Percentiles rank a stretch among this genome's conserved stretches.
Conservation (phyloP, 116 monocot species). For the Papilionanthe hybrid region DNA sequence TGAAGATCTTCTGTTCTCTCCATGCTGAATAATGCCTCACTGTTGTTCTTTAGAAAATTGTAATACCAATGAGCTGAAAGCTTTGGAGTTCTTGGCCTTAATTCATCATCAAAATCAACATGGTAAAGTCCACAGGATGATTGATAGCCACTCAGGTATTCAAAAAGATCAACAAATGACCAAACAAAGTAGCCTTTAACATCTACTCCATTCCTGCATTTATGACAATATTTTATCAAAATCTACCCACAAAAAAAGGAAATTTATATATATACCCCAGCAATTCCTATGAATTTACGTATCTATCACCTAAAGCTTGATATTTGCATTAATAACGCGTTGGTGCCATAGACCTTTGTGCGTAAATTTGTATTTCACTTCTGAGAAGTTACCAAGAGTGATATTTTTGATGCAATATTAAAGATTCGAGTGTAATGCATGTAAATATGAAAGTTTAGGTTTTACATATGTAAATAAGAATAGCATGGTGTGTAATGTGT, state of each 20-base stretch:
- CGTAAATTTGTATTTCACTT: no score
- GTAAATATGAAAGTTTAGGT: no score
- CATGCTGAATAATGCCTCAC: background rate
- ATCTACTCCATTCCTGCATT: constrained; percentile 27
- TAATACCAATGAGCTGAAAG: constrained; percentile 3
- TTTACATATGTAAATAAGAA: no score
- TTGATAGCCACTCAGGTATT: constrained; percentile 34
- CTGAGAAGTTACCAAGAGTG: no score
- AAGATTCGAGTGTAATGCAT: no score
- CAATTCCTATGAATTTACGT: no score
- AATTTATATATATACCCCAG: no score
- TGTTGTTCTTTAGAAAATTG: background rate
- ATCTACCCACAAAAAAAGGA: background rate
- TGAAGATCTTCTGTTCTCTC: background rate
- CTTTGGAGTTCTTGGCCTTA: background rate
- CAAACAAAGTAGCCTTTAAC: constrained; percentile 41
- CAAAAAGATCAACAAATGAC: constrained; percentile 41
- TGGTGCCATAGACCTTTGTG: no score
- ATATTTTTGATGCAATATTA: no score
- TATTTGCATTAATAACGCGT: no score
- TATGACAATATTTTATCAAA: background rate
- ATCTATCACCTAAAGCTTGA: no score
- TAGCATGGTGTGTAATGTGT: no score
- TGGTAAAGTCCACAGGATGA: constrained; percentile 31
- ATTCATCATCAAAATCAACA: constrained; percentile 21